phyloP scores from a whole-genome alignment of 139 green algal genomes.

The Coelastrella sp. region DNA sequence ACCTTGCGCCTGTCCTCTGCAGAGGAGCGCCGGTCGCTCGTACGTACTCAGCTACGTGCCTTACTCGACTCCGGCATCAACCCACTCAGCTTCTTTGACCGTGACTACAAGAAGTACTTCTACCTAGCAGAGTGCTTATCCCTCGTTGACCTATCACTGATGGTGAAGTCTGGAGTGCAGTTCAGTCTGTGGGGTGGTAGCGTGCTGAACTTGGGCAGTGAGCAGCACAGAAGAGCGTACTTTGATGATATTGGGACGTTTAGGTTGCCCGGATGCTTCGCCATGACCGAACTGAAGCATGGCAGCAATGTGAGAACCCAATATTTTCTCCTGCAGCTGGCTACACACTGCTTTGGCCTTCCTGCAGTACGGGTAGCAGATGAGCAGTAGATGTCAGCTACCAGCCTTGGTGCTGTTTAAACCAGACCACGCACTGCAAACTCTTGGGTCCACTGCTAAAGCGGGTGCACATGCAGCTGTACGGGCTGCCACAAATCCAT shows the following conservation, averaged over 20 bases:
- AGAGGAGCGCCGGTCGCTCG: slow-evolving; percentile 87
- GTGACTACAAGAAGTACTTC: slow-evolving; percentile 70
- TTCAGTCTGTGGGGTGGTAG: slow-evolving; percentile 80
- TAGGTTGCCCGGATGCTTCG: slow-evolving; percentile 85
- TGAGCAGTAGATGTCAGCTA: no score
- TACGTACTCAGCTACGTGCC: slow-evolving; percentile 69
- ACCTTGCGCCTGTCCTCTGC: slow-evolving; percentile 7
- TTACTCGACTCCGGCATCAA: slow-evolving; percentile 78
- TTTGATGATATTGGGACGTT: slow-evolving; percentile 90
- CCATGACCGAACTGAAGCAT: slow-evolving; percentile 93
- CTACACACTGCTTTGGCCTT: not conserved
- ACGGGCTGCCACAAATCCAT: no score
- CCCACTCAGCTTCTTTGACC: slow-evolving; percentile 63
- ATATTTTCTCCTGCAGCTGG: not conserved
- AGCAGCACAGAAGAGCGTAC: slow-evolving; percentile 77
- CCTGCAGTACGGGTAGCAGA: not conserved
- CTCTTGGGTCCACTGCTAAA: no score
- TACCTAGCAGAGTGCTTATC: slow-evolving; percentile 74
- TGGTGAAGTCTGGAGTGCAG: slow-evolving; percentile 91
- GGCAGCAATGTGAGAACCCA: slow-evolving; percentile 76
- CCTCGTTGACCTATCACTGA: slow-evolving; percentile 81
- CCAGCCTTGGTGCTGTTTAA: no score
- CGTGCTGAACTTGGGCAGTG: slow-evolving; percentile 84
- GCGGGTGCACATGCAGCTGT: no score
- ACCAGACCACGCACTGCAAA: no score